A percentile compares a stretch with the other conserved stretches of the same genome.
phyloP scores from a whole-genome alignment of 768 basidiomycete genomes.

The Mycena capillaripes region DNA sequence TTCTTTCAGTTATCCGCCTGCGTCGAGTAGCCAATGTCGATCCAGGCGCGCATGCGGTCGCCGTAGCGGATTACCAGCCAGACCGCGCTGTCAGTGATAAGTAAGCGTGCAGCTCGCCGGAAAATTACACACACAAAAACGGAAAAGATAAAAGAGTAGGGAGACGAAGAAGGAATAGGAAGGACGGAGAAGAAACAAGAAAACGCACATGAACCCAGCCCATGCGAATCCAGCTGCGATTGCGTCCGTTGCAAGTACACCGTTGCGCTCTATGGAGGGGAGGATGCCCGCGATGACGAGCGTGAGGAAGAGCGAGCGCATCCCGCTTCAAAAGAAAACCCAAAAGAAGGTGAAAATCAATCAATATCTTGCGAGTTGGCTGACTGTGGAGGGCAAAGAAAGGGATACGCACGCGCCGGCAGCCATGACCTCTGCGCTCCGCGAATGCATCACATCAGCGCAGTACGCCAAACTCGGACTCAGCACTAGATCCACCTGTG shows the following conservation, averaged over 20 bases:
- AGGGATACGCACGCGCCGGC: conserved; percentile 61
- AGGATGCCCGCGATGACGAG: conserved; percentile 61
- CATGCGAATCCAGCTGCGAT: conserved; percentile 61
- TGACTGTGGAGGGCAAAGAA: neutral
- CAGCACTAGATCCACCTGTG: conserved; percentile 69
- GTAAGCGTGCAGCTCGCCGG: no score
- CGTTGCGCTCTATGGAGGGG: conserved; percentile 67
- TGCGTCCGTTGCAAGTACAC: conserved; percentile 64
- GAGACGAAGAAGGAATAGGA: neutral
- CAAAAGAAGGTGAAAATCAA: neutral
- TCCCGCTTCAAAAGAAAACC: conserved; percentile 55
- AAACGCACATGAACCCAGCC: conserved; percentile 67
- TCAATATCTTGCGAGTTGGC: neutral
- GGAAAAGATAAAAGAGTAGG: no score
- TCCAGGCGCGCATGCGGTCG: conserved; percentile 66
- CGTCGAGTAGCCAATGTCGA: conserved; percentile 70
- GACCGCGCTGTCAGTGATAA: conserved; percentile 55
- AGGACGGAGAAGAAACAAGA: neutral
- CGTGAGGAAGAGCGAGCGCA: conserved; percentile 61
- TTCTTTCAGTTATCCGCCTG: conserved; percentile 47
- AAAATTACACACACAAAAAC: no score
- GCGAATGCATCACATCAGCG: conserved; percentile 71
- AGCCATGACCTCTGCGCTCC: conserved; percentile 75
- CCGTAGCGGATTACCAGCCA: conserved; percentile 70
- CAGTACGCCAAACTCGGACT: conserved; percentile 69